These are phyloP conservation scores for Funneliformis geosporum DNA, from an alignment of 192 early-diverging fungal genomes.

Conservation along the genomic window DNA sequence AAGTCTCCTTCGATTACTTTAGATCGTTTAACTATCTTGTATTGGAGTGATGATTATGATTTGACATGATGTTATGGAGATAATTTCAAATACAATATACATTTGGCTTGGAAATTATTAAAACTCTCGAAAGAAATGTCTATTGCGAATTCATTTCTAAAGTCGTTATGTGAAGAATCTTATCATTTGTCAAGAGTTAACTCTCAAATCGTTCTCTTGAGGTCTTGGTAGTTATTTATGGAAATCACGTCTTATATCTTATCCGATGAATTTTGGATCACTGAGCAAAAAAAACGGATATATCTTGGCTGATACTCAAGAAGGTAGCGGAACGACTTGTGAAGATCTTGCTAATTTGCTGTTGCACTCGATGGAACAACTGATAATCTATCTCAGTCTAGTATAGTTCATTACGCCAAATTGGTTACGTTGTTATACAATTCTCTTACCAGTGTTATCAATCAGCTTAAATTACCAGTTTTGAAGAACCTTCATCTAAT, in stretches of 20 bases:
- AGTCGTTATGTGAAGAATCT: constrained; percentile 28
- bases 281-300: constrained; percentile 13
- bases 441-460: constrained; percentile 22
- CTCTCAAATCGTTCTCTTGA: constrained; percentile 36
- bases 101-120: constrained; percentile 31
- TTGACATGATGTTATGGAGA: constrained; percentile 39
- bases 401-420: constrained; percentile 7
- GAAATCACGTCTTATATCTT: constrained; percentile 33
- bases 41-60: constrained; percentile 34
- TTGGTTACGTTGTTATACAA: constrained; percentile 14
- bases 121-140: too few species aligned
- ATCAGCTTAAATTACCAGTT: too few species aligned
- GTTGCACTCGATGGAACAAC: constrained; percentile 12
- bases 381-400: background rate
- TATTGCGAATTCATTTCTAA: background rate
- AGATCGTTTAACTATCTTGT: background rate
- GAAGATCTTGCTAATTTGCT: constrained; percentile 27
- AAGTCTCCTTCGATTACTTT: background rate
- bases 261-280: constrained; percentile 3
- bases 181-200: constrained; percentile 36
- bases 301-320: background rate
- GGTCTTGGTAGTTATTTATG: constrained; percentile 39
- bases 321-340: constrained; percentile 5
- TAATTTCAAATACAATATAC: constrained; percentile 40
- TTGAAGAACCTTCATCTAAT: background rate